Evolutionary conservation across 306 rosid species (phyloP).

Genomic region (Vicia sativa): DNA sequence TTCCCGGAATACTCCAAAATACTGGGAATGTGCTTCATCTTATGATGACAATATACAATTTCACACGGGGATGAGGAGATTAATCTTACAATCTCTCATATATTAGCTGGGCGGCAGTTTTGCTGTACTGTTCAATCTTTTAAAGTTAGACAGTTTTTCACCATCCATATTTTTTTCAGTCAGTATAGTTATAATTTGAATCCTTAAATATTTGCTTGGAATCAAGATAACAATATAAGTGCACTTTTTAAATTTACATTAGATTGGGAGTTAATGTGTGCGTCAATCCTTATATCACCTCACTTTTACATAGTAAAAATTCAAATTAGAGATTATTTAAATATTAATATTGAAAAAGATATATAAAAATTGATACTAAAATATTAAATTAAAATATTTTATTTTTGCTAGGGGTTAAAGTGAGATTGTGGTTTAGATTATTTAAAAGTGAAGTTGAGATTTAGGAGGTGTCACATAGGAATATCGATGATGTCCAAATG

Average conservation of each 20-base stretch:
- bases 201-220: background rate
- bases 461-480: too few relatives aligned
- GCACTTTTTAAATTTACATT: background rate
- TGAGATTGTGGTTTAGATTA: too few relatives aligned
- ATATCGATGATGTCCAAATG: too few relatives aligned
- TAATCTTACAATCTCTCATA: background rate
- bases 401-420: too few relatives aligned
- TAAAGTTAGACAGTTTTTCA: constrained; percentile 19
- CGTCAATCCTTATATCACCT: background rate
- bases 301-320: too few relatives aligned
- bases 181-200: background rate
- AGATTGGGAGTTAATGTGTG: background rate
- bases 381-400: too few relatives aligned
- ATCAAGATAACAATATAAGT: background rate
- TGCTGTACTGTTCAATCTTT: background rate
- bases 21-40: constrained; percentile 16
- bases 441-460: too few relatives aligned
- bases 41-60: background rate
- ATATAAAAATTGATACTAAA: too few relatives aligned
- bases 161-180: background rate
- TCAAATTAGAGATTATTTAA: too few relatives aligned
- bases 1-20: background rate
- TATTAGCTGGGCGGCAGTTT: background rate
- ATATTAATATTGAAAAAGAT: too few relatives aligned
- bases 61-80: background rate